phyloP scores from a whole-genome alignment of 345 rosid genomes.

The Salix suchowensis region DNA sequence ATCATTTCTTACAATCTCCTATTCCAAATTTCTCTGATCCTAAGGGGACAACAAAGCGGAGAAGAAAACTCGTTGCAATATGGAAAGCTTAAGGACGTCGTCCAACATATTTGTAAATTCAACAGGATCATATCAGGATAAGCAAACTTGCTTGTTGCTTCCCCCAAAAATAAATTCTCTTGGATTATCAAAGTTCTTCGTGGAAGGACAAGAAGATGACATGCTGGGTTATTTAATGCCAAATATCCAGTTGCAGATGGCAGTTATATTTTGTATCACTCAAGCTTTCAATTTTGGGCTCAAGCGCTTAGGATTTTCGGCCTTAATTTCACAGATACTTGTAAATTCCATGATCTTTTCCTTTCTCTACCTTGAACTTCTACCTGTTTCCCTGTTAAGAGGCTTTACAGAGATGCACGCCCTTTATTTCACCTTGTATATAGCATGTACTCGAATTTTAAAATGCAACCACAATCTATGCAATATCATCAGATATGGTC shows the following conservation, averaged over 20 bases:
- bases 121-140: background rate
- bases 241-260: slow-evolving; percentile 10
- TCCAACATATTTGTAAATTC: background rate
- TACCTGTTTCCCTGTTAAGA: too few species aligned
- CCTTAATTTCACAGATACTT: slow-evolving; percentile 20
- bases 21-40: too few species aligned
- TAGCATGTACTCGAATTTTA: too few species aligned
- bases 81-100: too few species aligned
- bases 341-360: slow-evolving; percentile 8
- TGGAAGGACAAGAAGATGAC: too few species aligned
- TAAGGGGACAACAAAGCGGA: too few species aligned
- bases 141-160: background rate
- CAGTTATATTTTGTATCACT: slow-evolving; percentile 7
- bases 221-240: slow-evolving; percentile 13
- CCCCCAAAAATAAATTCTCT: background rate
- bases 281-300: slow-evolving; percentile 14
- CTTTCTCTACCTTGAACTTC: background rate
- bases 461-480: too few species aligned
- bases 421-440: too few species aligned
- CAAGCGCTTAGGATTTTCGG: slow-evolving; percentile 15
- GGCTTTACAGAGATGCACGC: too few species aligned
- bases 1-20: too few species aligned
- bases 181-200: background rate
- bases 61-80: too few species aligned
- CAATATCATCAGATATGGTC: too few species aligned